Conservation (phyloP, 2,329 filamentous ascomycete genomes). For the Diaporthe ampelina region DNA sequence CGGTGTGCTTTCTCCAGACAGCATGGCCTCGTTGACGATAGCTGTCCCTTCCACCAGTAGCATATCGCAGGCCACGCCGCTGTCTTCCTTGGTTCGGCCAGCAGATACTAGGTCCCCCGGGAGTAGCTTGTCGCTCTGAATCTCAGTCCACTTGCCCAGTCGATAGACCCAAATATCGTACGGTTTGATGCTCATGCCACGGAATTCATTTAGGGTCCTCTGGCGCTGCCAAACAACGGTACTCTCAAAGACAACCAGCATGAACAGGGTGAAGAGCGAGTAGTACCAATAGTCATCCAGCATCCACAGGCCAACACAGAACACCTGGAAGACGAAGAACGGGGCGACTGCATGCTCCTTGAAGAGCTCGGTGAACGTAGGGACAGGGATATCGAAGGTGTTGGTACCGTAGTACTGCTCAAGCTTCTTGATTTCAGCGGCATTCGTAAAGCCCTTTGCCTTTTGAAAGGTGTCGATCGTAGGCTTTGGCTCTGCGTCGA, state of each 20-base stretch:
- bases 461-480: conserved; percentile 82
- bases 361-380: conserved; percentile 95
- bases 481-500: conserved; percentile 90
- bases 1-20: conserved; percentile 97
- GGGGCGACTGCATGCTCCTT: conserved; percentile 98
- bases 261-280: conserved; percentile 97
- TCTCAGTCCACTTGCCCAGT: conserved; percentile 87
- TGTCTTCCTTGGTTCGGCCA: conserved; percentile 94
- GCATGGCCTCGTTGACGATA: conserved; percentile 99
- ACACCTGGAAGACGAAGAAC: conserved; percentile 99
- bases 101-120: conserved; percentile 95
- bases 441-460: conserved; percentile 79
- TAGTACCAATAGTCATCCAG: conserved; percentile 99
- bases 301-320: conserved; percentile 98
- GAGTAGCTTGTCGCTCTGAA: conserved; percentile 90
- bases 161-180: conserved; percentile 95
- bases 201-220: conserved; percentile 94
- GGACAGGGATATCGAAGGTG: conserved; percentile 97
- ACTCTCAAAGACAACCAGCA: conserved; percentile 97
- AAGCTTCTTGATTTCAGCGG: conserved; percentile 82
- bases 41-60: conserved; percentile 93
- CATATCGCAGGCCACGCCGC: conserved; percentile 98
- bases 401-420: conserved; percentile 96
- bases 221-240: conserved; percentile 99
- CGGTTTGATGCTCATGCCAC: conserved; percentile 99